These are phyloP conservation scores for Kodamaea alishanica DNA, from an alignment of 1,139 yeast species.

Conservation along the genomic window DNA sequence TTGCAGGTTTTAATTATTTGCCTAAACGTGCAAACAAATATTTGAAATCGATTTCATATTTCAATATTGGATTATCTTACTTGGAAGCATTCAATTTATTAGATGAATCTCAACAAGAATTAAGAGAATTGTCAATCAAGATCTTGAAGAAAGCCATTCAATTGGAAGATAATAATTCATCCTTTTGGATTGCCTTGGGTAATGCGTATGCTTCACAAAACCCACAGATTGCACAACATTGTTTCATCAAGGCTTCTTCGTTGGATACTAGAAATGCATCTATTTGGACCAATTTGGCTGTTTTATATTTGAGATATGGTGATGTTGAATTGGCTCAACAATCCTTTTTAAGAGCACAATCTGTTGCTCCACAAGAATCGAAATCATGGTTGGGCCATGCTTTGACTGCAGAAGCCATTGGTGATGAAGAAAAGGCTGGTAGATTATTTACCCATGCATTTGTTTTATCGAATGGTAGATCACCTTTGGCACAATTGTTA, in stretches of 20 bases:
- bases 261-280: slow-evolving; percentile 64
- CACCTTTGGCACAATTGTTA: slow-evolving; percentile 66
- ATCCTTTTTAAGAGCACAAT: slow-evolving; percentile 71
- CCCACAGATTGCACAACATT: slow-evolving; percentile 82
- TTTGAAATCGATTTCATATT: slow-evolving; percentile 58
- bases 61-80: slow-evolving; percentile 69
- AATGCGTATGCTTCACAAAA: slow-evolving; percentile 56
- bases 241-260: slow-evolving; percentile 78
- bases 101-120: slow-evolving; percentile 16
- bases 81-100: slow-evolving; percentile 45
- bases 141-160: slow-evolving; percentile 65
- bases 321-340: slow-evolving; percentile 73
- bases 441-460: slow-evolving; percentile 73
- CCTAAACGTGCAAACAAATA: slow-evolving; percentile 42
- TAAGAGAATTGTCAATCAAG: slow-evolving; percentile 49
- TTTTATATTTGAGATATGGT: slow-evolving; percentile 63
- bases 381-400: slow-evolving; percentile 92
- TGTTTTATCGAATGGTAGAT: slow-evolving; percentile 68
- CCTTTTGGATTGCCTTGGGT: slow-evolving; percentile 83
- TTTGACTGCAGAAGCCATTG: slow-evolving; percentile 56
- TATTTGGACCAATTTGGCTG: slow-evolving; percentile 81
- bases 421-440: slow-evolving; percentile 50
- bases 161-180: slow-evolving; percentile 64
- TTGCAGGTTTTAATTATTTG: slow-evolving; percentile 23
- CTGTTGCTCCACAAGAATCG: slow-evolving; percentile 73